A percentile compares a stretch with the other conserved stretches of the same genome.
Evolutionary conservation across 2,329 filamentous ascomycete genomes (phyloP).

Genomic region (Thielaviopsis punctulata): DNA sequence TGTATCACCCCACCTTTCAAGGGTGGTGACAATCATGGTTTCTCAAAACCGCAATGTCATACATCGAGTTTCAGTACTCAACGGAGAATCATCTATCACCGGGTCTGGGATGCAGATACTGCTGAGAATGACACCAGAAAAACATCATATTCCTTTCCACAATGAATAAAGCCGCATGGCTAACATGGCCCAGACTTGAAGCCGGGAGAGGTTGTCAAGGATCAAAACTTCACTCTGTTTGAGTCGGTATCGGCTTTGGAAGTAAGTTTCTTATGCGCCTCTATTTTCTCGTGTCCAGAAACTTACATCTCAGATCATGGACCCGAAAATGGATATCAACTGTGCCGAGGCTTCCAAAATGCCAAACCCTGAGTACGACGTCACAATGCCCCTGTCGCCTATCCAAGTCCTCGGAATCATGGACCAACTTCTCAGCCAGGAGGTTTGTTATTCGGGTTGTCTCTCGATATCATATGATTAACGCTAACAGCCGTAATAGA

Average conservation of each 20-base stretch:
- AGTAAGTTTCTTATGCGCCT: conserved; percentile 23
- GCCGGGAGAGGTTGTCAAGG: conserved; percentile 68
- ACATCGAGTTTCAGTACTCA: no score
- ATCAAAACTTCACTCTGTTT: conserved; percentile 85
- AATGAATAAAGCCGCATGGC: neutral
- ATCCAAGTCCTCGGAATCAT: conserved; percentile 83
- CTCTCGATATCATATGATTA: neutral
- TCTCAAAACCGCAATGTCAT: no score
- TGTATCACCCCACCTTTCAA: conserved; percentile 1
- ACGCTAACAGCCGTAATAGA: conserved; percentile 30
- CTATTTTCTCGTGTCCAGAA: neutral
- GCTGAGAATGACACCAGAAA: neutral
- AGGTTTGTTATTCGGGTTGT: conserved; percentile 35
- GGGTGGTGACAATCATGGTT: neutral
- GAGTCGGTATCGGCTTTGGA: conserved; percentile 82
- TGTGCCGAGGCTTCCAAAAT: conserved; percentile 61
- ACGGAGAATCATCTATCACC: no score
- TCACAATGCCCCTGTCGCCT: conserved; percentile 47
- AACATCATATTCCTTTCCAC: neutral
- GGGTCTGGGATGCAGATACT: no score
- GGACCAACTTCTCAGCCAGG: conserved; percentile 77
- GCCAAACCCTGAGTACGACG: conserved; percentile 71
- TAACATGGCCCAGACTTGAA: conserved; percentile 7
- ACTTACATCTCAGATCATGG: conserved; percentile 62
- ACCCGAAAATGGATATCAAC: conserved; percentile 96